Evolutionary conservation across 345 rosid genomes (phyloP).

Genomic region (Mangifera indica): DNA sequence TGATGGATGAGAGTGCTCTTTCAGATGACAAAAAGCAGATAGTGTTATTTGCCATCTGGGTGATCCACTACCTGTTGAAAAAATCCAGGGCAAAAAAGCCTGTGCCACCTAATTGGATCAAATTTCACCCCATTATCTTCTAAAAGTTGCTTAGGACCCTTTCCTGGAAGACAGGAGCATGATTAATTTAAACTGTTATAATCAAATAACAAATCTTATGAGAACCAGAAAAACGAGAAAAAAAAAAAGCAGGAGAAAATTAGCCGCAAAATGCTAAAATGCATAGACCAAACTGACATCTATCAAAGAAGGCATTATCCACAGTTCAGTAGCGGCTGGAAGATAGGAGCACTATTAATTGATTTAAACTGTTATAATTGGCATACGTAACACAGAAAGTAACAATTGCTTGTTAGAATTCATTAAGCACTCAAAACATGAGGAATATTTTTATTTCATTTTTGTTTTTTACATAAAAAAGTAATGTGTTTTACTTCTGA

Average conservation of each 20-base stretch:
- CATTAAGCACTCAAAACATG: not conserved
- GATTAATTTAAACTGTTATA: constrained; percentile 5
- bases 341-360: no score
- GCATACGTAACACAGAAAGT: no score
- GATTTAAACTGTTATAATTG: no score
- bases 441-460: not conserved
- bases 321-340: not conserved
- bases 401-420: not conserved
- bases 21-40: constrained; percentile 57
- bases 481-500: no score
- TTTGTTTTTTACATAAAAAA: no score
- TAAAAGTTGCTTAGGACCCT: constrained; percentile 20
- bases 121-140: constrained; percentile 60
- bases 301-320: not conserved
- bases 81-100: constrained; percentile 95
- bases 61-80: constrained; percentile 44
- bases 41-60: constrained; percentile 89
- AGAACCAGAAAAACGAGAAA: not conserved
- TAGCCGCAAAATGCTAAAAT: constrained; percentile 15
- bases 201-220: constrained; percentile 13
- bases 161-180: constrained; percentile 36
- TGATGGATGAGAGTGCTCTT: constrained; percentile 41
- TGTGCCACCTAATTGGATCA: constrained; percentile 86
- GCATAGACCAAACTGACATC: constrained; percentile 2
- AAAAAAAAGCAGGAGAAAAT: not conserved